Percentiles rank a stretch among this genome's conserved stretches.
phyloP scores from a whole-genome alignment of 306 rosid genomes.

The Rosa chinensis region DNA sequence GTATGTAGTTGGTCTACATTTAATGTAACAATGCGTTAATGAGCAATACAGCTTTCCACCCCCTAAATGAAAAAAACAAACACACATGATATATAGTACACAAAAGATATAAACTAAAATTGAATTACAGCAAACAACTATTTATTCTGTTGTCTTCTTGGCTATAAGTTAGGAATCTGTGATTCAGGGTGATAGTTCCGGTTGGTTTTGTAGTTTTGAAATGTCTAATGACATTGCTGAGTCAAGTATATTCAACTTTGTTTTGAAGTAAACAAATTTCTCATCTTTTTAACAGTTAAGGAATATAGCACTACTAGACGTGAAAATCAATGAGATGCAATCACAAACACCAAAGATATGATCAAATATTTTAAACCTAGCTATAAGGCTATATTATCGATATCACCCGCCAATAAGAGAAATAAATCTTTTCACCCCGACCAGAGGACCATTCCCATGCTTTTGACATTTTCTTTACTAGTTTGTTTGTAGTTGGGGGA shows the following conservation, averaged over 20 bases:
- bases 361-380: neutral
- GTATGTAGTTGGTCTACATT: too few relatives aligned
- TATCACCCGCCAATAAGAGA: neutral
- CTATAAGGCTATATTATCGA: neutral
- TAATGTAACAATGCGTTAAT: neutral
- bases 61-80: too few relatives aligned
- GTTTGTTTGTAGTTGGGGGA: neutral
- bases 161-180: neutral
- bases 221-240: neutral
- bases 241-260: neutral
- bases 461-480: neutral
- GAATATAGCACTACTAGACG: neutral
- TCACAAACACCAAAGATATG: neutral
- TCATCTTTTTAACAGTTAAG: neutral
- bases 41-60: neutral
- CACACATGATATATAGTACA: neutral
- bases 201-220: neutral
- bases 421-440: neutral
- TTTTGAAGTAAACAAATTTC: neutral
- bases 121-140: neutral
- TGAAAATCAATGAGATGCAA: neutral
- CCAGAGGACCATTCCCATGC: neutral
- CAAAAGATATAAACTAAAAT: neutral
- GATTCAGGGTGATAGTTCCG: neutral
- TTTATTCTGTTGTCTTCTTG: neutral